Percentiles rank a stretch among this genome's conserved stretches.
Conservation (phyloP, 140 eudicot species). For the Ambrosia hybrid region DNA sequence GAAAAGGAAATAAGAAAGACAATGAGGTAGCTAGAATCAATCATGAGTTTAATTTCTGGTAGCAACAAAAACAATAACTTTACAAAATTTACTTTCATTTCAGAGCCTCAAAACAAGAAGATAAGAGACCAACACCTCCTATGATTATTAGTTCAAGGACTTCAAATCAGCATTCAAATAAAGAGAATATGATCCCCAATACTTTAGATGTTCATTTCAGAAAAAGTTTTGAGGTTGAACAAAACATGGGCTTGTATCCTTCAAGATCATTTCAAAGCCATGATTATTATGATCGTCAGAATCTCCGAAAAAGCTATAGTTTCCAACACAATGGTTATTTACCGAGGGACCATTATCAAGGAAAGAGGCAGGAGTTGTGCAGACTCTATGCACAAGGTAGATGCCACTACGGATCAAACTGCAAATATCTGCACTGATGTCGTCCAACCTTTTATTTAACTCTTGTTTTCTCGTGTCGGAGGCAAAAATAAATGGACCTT, state of each 20-base stretch:
- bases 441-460: background rate
- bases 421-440: conserved; percentile 60
- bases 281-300: conserved; percentile 2
- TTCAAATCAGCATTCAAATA: conserved; percentile 14
- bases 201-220: conserved; percentile 1
- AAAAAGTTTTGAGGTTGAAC: conserved; percentile 8
- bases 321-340: background rate
- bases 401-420: conserved; percentile 63
- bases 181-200: conserved; percentile 19
- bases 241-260: conserved; percentile 8
- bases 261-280: conserved; percentile 15
- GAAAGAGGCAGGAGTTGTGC: conserved; percentile 43
- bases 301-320: conserved; percentile 5
- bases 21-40: conserved; percentile 22
- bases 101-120: conserved; percentile 41
- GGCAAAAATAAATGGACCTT: background rate
- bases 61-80: background rate
- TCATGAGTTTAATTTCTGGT: background rate
- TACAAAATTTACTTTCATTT: conserved; percentile 8
- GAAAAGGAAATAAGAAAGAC: conserved; percentile 51
- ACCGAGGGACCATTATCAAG: conserved; percentile 16
- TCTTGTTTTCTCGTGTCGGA: background rate
- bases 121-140: conserved; percentile 23
- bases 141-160: conserved; percentile 1
- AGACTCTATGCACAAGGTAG: conserved; percentile 61